Evolutionary conservation across 495 filamentous ascomycete genomes (phyloP), one percentile per base, ranked within the genome.

Genomic region (Extremus antarcticus): DNA sequence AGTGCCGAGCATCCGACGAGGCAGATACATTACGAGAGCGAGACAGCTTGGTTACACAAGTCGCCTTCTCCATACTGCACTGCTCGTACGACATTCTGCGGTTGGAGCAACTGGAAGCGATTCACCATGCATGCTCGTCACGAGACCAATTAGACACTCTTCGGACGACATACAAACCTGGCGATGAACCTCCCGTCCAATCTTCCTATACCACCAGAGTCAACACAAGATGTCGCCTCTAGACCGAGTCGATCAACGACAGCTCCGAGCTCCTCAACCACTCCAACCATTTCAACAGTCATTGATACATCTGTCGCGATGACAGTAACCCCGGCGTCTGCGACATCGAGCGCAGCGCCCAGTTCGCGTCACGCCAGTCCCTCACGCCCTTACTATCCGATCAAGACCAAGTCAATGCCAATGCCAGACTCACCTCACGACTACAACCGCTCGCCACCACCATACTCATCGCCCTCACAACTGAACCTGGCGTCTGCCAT

Each of bases 401-500:
- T 23, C 23, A 48, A 25, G 25, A 17, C 20, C 3, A n/a, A 45
- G 8, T 16, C 46, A 17, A 48, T 25, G 4, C 13, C 21, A 10
- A 15, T 20, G 11, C 17, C 10, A 9, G 46, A 48, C 10, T 25
- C 11, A 46, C 10, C 21, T 48, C 21, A 25, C 9, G 24, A 48
- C 9, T 9, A 21, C 29, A 32, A 41, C 29, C 4, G 23, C 2
- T 57, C 49, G 7, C 49, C 53, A 2, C 57, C 52, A 29, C 22
- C 39, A 7, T 60, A 60, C 22, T 16, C 53, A 3, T 56, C 47
- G 13, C 48, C 57, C 3, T 48, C 46, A 9, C 25, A 7, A 10
- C 3, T 3, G 3, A 17, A 8, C n/a, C 8, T 48, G 10, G 46
- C 46, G 2, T 48, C 46, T 17, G 46, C 46, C 9, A 17, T 48